Base-by-base conservation (phyloP, 768 basidiomycete genomes). In the Podaxis carcinomalis region DNA sequence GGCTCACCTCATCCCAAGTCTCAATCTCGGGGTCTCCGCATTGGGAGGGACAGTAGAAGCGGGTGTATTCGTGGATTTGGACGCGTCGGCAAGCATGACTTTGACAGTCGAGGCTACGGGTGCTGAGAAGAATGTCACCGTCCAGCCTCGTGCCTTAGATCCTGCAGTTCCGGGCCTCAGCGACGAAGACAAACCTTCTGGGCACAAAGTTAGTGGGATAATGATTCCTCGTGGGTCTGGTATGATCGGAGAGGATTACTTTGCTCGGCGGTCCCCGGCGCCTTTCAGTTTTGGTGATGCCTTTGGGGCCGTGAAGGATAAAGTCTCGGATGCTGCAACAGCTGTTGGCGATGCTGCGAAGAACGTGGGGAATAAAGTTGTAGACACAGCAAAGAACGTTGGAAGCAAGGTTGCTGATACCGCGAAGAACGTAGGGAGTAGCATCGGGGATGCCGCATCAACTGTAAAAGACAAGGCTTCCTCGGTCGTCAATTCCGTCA, bases 1-100 rank as follows among this genome's bases (percentile, higher is more conserved):
- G 27, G 82, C 77, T 2, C 82, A 85, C 65, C 68, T 85, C 37
- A 82, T 80, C 59, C 84, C 83, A 0, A 70, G 70, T 39, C 62
- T 83, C 51, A 77, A 78, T 56, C 70, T 85, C 56, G 78, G 79
- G 4, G 66, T 85, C 36, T 66, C 69, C 5, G 79, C 78, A 2
- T 70, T 84, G 1, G 74, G 65, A 11, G 71, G 71, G 27, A 56
- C 65, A 9, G 77, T 72, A 2, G 64, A 74, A 5, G 76, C 79
- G 9, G 69, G 67, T 0, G 65, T 84, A 21, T 81, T 77, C 68
- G 64, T 83, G 40, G 72, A 77, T 1, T 65, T 80, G 50, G 79
- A 81, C 51, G 69, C 75, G 2, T 74, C 69, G 21, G 75, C 76
- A 0, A 65, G 68, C 21, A 64, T 76, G 65, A 66, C 51, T 10